These are phyloP conservation scores for Sesbania bispinosa DNA, from an alignment of 306 rosid species.

Conservation along the genomic window DNA sequence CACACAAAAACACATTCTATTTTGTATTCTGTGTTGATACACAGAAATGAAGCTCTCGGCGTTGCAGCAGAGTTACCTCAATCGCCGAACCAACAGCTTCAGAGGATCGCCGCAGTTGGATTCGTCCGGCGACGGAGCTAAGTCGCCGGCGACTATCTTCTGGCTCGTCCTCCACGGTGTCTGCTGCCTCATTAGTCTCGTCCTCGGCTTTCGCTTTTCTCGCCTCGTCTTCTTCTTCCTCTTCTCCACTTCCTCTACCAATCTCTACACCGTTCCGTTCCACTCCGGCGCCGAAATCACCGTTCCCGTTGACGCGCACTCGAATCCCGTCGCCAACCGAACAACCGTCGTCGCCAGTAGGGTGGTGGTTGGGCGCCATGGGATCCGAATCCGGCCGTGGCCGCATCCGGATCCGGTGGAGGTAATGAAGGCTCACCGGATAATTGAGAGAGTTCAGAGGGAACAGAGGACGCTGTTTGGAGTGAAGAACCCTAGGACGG, in stretches of 20 bases:
- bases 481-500: constrained; percentile 69
- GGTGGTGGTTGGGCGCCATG: constrained; percentile 94
- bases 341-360: constrained; percentile 50
- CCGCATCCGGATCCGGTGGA: constrained; percentile 96
- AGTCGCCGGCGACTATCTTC: constrained; percentile 75
- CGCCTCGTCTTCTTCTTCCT: constrained; percentile 92
- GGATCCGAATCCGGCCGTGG: constrained; percentile 99
- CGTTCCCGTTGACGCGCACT: constrained; percentile 32
- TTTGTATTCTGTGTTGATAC: neutral
- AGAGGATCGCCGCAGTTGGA: constrained; percentile 65
- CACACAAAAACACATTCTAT: neutral
- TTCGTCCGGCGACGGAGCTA: constrained; percentile 58
- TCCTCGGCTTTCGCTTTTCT: constrained; percentile 94
- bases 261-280: constrained; percentile 64
- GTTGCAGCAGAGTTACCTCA: constrained; percentile 78
- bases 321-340: constrained; percentile 35
- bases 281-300: constrained; percentile 52
- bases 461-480: constrained; percentile 91
- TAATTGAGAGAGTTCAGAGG: constrained; percentile 79
- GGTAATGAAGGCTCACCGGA: constrained; percentile 94
- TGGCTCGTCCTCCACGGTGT: constrained; percentile 87
- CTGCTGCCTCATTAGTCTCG: constrained; percentile 90
- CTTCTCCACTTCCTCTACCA: constrained; percentile 64
- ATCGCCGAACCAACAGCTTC: constrained; percentile 76
- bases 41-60: constrained; percentile 79